Base-by-base conservation (phyloP, 805 yeast species). In the Monosporozyma yasuniensis region DNA sequence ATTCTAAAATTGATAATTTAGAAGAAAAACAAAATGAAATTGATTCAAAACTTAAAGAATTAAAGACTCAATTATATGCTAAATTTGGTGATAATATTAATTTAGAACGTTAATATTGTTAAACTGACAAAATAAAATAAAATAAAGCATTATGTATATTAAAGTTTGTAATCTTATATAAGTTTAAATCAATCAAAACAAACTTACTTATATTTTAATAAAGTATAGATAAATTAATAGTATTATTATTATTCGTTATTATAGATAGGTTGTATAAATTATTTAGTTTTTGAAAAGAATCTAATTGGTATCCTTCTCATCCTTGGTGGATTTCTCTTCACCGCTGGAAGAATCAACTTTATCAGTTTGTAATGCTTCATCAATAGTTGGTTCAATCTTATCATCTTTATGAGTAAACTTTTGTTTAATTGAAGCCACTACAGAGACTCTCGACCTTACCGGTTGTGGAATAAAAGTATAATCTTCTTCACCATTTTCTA, bases 1-100 rank as follows among this genome's bases (percentile, higher is more conserved):
- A 80, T 41, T 64, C 48, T 2, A 72, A 72, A 44, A 76, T 89
- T 21, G 72, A 66, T 1, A 61, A 60, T 1, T 57, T 78, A 23
- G 80, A 79, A 37, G 59, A 62, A 3, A 63, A 75, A 52, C 71
- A 85, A 32, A 78, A 73, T 1, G 72, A 63, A 1, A 70, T 83
- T 34, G 82, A 81, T 52, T 75, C 72, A 3, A 70, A 77, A 51
- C 72, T 91, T 66, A 65, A 67, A 9, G 75, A 66, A 27, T 75
- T 91, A 59, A 91, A 91, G 69, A 76, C 78, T 32, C 74, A 73
- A n/a, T 72, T 91, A 50, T 93, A 91, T 61, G 87, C 87, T 16
- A 88, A 86, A 65, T 93, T 91, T 63, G 99, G 98, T 23, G 79
- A 78, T 58, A 81, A 87, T 51, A 93, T 91, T 63, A 90, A 90